Evolutionary conservation across 306 rosid genomes (phyloP).

Genomic region (Vigna radiata): DNA sequence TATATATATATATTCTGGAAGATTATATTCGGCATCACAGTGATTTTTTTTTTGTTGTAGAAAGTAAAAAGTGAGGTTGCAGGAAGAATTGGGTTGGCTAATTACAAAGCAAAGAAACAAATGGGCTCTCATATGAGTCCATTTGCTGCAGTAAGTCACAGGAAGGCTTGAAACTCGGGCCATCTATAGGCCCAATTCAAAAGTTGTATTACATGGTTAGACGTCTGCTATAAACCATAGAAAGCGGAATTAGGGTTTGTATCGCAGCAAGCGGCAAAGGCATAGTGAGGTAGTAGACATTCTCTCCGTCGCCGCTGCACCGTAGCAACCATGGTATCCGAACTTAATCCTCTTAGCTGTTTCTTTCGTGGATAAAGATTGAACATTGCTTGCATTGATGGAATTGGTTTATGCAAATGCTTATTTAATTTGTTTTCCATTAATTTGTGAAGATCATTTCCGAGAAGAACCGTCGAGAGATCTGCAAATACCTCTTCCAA

Average conservation of each 20-base stretch:
- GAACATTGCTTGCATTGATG: background rate
- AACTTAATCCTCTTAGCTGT: background rate
- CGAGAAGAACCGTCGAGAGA: slow-evolving; percentile 77
- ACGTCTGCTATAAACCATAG: background rate
- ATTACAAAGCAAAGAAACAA: too few species aligned
- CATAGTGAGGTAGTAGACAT: background rate
- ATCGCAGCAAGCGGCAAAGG: slow-evolving; percentile 11
- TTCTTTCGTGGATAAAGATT: background rate
- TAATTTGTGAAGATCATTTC: slow-evolving; percentile 60
- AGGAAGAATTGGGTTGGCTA: background rate
- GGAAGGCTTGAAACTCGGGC: background rate
- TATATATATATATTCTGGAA: too few species aligned
- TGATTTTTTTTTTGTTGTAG: too few species aligned
- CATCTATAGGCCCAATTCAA: background rate
- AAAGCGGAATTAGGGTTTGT: slow-evolving; percentile 34
- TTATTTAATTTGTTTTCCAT: background rate
- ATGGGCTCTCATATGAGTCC: background rate
- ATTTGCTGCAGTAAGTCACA: too few species aligned
- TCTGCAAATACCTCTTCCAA: slow-evolving; percentile 80
- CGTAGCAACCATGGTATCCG: slow-evolving; percentile 42
- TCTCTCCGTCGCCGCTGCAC: slow-evolving; percentile 5
- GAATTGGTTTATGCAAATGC: background rate
- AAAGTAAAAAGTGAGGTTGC: too few species aligned
- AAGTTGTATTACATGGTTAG: background rate
- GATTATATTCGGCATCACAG: too few species aligned